A percentile compares a stretch with the other conserved stretches of the same genome.
Conservation (phyloP, 2,329 filamentous ascomycete species). For the Aschersonia sp. region DNA sequence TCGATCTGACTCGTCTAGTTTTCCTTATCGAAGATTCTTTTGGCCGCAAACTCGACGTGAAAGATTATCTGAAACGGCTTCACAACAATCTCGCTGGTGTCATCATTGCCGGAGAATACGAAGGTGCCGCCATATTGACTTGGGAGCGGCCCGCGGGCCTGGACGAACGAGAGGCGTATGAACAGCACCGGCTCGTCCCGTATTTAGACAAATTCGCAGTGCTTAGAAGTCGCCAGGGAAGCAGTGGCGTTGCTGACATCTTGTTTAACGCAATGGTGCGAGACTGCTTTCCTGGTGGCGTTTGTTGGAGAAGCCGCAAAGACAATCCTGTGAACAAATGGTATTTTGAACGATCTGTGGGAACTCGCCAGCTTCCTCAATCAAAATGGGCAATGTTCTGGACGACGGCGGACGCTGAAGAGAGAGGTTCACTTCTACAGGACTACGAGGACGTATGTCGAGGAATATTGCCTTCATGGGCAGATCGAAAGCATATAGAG, state of each 20-base stretch:
- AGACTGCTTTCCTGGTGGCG: slow-evolving; percentile 72
- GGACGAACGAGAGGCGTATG: slow-evolving; percentile 36
- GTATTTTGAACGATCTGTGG: slow-evolving; percentile 88
- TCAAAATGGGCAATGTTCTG: slow-evolving; percentile 98
- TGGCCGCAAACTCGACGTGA: slow-evolving; percentile 65
- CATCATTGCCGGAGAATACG: slow-evolving; percentile 92
- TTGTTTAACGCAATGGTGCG: slow-evolving; percentile 94
- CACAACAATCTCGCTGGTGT: slow-evolving; percentile 72
- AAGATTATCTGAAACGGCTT: slow-evolving; percentile 72
- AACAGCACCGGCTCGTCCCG: slow-evolving; percentile 57
- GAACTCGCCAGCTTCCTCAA: slow-evolving; percentile 68
- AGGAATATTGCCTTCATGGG: slow-evolving; percentile 47
- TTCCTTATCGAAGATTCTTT: slow-evolving; percentile 93
- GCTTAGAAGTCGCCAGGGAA: slow-evolving; percentile 73
- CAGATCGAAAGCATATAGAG: slow-evolving; percentile 39
- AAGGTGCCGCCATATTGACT: slow-evolving; percentile 86
- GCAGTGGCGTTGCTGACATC: slow-evolving; percentile 84
- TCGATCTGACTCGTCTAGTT: slow-evolving; percentile 72
- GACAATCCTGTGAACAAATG: slow-evolving; percentile 97
- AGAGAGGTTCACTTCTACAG: slow-evolving; percentile 37
- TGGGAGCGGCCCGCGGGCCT: slow-evolving; percentile 68
- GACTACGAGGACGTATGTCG: slow-evolving; percentile 70
- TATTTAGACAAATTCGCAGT: slow-evolving; percentile 98
- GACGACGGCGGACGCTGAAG: slow-evolving; percentile 59
- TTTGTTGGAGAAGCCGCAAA: slow-evolving; percentile 83